Percentiles rank a stretch among this genome's conserved stretches.
Evolutionary conservation across 495 filamentous ascomycete genomes (phyloP).

Genomic region (Xanthoparmelia taractica): DNA sequence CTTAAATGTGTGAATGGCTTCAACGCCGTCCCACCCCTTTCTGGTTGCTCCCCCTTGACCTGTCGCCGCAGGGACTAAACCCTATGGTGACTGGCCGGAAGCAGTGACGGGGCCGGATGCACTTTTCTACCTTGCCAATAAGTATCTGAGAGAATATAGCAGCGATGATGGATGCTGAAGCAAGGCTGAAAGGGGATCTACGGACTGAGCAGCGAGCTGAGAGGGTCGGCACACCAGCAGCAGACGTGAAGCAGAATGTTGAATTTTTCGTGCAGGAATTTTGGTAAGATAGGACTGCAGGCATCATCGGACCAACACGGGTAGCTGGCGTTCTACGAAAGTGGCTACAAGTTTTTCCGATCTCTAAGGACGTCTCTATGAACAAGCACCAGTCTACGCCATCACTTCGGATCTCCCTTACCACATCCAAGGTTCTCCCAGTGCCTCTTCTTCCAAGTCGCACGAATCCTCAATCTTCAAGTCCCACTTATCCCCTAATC

Average conservation of each 20-base stretch:
- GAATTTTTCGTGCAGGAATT: too few species aligned
- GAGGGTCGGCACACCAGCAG: too few species aligned
- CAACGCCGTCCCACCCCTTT: neutral
- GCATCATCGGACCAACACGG: too few species aligned
- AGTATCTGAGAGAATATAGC: neutral
- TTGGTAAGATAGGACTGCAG: too few species aligned
- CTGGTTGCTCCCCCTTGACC: neutral
- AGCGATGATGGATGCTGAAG: neutral
- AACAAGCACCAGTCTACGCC: neutral
- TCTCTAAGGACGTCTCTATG: too few species aligned
- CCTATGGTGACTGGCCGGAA: neutral
- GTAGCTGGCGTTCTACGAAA: too few species aligned
- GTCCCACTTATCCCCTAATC: neutral
- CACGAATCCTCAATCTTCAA: neutral
- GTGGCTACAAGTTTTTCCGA: too few species aligned
- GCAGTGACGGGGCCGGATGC: neutral
- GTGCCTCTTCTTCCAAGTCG: neutral
- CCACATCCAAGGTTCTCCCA: neutral
- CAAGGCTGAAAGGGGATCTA: neutral
- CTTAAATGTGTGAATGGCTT: neutral
- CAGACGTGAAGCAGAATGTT: too few species aligned
- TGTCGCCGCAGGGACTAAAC: neutral
- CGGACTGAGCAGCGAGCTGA: too few species aligned
- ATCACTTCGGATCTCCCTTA: neutral
- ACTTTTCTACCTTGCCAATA: neutral